These are phyloP conservation scores for Fusarium newnesense DNA, from an alignment of 2,329 filamentous ascomycete species.

Conservation along the genomic window DNA sequence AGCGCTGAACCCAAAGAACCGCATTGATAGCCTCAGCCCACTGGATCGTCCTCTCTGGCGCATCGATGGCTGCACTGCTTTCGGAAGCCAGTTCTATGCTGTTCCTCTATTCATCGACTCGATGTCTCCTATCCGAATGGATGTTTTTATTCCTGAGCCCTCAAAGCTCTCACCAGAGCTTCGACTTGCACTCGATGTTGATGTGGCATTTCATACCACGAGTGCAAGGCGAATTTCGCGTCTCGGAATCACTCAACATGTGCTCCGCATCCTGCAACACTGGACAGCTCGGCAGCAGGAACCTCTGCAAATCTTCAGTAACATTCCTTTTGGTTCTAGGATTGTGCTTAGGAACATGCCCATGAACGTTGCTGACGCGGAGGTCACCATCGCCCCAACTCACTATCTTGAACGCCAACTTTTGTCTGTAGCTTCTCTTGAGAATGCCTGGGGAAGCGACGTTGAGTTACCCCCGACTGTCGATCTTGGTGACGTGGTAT, in stretches of 20 bases:
- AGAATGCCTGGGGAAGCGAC: slow-evolving; percentile 55
- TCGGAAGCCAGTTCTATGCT: slow-evolving; percentile 68
- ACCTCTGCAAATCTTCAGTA: slow-evolving; percentile 52
- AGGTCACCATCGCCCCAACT: slow-evolving; percentile 59
- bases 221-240: slow-evolving; percentile 58
- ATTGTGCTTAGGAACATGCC: slow-evolving; percentile 65
- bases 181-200: slow-evolving; percentile 58
- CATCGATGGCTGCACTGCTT: slow-evolving; percentile 66
- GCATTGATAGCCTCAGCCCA: slow-evolving; percentile 65
- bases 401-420: slow-evolving; percentile 65
- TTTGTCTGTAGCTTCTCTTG: slow-evolving; percentile 55
- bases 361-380: slow-evolving; percentile 57
- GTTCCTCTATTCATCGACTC: slow-evolving; percentile 61
- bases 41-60: slow-evolving; percentile 62
- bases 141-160: slow-evolving; percentile 67
- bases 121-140: slow-evolving; percentile 63
- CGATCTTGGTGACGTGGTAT: slow-evolving; percentile 61
- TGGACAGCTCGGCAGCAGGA: slow-evolving; percentile 56
- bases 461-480: slow-evolving; percentile 57
- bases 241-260: slow-evolving; percentile 63
- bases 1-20: slow-evolving; percentile 68
- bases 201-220: slow-evolving; percentile 65
- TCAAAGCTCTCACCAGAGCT: slow-evolving; percentile 54
- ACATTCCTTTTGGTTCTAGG: slow-evolving; percentile 66
- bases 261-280: slow-evolving; percentile 63